These are phyloP conservation scores for Phlebopus sp. DNA, from an alignment of 1,284 basidiomycete species.

Conservation along the genomic window DNA sequence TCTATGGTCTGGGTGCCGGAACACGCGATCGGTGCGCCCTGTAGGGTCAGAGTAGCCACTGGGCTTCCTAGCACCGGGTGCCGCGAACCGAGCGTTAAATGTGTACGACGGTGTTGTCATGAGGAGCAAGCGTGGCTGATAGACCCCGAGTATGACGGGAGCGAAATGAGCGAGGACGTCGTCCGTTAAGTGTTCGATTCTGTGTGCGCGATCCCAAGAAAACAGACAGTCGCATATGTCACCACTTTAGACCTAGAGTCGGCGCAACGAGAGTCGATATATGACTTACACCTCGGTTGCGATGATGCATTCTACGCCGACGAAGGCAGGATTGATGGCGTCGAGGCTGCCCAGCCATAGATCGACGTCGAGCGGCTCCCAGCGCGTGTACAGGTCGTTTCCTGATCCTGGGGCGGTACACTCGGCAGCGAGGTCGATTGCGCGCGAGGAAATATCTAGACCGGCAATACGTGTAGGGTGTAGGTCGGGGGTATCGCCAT, in stretches of 20 bases:
- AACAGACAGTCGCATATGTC: neutral
- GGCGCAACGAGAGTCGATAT: constrained; percentile 1
- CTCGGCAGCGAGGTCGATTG: constrained; percentile 52
- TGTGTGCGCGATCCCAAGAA: constrained; percentile 37
- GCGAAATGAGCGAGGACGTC: constrained; percentile 74
- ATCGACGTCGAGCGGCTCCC: constrained; percentile 71
- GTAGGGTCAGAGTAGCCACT: constrained; percentile 74
- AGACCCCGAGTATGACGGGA: constrained; percentile 78
- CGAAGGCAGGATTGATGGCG: constrained; percentile 71
- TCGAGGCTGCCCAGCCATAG: constrained; percentile 85
- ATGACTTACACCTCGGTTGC: constrained; percentile 78
- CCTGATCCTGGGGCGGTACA: constrained; percentile 40
- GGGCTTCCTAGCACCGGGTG: constrained; percentile 48
- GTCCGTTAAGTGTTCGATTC: constrained; percentile 85
- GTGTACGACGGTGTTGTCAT: constrained; percentile 89
- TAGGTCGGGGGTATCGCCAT: constrained; percentile 52
- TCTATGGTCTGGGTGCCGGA: constrained; percentile 86
- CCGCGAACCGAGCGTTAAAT: constrained; percentile 85
- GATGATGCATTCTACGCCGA: constrained; percentile 79
- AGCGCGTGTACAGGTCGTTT: constrained; percentile 46
- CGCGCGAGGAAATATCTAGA: constrained; percentile 57
- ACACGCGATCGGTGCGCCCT: constrained; percentile 67
- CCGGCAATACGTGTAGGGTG: constrained; percentile 61
- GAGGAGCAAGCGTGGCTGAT: constrained; percentile 77
- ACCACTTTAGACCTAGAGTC: constrained; percentile 6